Evolutionary conservation across 108 stramenopile genomes (phyloP).

Genomic region (Fragilaria radians): DNA sequence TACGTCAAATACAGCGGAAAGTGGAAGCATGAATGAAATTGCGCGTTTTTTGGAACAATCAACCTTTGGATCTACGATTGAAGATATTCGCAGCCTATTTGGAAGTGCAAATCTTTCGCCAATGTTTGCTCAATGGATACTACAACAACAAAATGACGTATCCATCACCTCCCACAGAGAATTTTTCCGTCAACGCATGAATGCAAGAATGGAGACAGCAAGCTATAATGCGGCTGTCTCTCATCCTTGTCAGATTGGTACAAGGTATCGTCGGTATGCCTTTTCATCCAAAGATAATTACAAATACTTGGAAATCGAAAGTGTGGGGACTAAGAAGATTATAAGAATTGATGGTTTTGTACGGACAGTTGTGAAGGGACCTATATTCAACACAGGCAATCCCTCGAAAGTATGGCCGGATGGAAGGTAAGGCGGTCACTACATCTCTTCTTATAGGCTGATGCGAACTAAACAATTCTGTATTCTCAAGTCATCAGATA

Average conservation of each 20-base stretch:
- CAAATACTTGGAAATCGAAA: neutral
- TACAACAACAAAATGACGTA: conserved; percentile 25
- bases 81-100: neutral
- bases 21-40: conserved; percentile 10
- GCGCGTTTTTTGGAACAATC: conserved; percentile 52
- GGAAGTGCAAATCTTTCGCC: neutral
- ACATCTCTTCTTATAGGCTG: neutral
- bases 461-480: neutral
- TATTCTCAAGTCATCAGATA: neutral
- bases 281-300: neutral
- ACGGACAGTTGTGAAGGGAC: neutral
- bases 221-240: conserved; percentile 6
- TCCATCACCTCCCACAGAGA: conserved; percentile 32
- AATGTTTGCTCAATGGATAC: conserved; percentile 33
- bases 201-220: conserved; percentile 21
- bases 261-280: conserved; percentile 21
- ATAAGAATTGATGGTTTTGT: neutral
- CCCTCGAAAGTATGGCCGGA: neutral
- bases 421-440: neutral
- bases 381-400: neutral
- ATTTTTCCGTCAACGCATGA: conserved; percentile 26
- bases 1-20: too few relatives aligned
- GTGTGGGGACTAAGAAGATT: neutral
- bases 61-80: conserved; percentile 42
- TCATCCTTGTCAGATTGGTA: conserved; percentile 26